Conservation (phyloP, 2,329 filamentous ascomycete genomes). For the Zasmidium cellare region DNA sequence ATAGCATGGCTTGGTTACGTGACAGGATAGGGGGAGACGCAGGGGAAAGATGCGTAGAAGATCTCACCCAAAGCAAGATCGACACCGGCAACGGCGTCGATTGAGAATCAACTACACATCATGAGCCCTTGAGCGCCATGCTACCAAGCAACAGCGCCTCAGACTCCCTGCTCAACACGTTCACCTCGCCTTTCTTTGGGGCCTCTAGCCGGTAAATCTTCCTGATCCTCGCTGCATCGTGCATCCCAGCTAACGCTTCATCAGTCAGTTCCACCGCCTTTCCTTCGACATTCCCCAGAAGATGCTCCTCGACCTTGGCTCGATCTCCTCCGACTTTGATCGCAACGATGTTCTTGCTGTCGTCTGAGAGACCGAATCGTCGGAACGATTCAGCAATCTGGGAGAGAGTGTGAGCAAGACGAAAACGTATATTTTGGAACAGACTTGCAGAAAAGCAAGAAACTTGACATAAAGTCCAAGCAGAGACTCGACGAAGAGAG, state of each 20-base stretch:
- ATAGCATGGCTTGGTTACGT: too few species aligned
- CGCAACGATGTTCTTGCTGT: slow-evolving; percentile 71
- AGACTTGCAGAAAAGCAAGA: too few species aligned
- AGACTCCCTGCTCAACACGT: slow-evolving; percentile 47
- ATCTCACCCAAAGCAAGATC: too few species aligned
- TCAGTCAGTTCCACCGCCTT: slow-evolving; percentile 61
- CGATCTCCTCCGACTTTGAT: slow-evolving; percentile 68
- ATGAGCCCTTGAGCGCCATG: slow-evolving; percentile 72
- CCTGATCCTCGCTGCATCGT: slow-evolving; percentile 69
- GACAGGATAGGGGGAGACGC: too few species aligned
- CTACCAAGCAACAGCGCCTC: slow-evolving; percentile 72
- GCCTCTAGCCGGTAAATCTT: slow-evolving; percentile 85
- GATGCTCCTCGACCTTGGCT: slow-evolving; percentile 55
- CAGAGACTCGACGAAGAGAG: neutral
- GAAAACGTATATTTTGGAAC: too few species aligned
- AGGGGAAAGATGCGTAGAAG: too few species aligned
- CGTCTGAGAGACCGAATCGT: slow-evolving; percentile 75
- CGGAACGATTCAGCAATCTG: slow-evolving; percentile 92
- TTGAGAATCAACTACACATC: slow-evolving; percentile 15
- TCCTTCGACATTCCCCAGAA: slow-evolving; percentile 64
- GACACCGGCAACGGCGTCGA: too few species aligned
- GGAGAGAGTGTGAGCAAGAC: slow-evolving; percentile 11
- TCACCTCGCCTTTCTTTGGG: slow-evolving; percentile 34
- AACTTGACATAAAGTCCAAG: neutral
- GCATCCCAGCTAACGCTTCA: slow-evolving; percentile 56